Conservation (phyloP, 805 yeast species). For the Jamesozyma jinghongensis region DNA sequence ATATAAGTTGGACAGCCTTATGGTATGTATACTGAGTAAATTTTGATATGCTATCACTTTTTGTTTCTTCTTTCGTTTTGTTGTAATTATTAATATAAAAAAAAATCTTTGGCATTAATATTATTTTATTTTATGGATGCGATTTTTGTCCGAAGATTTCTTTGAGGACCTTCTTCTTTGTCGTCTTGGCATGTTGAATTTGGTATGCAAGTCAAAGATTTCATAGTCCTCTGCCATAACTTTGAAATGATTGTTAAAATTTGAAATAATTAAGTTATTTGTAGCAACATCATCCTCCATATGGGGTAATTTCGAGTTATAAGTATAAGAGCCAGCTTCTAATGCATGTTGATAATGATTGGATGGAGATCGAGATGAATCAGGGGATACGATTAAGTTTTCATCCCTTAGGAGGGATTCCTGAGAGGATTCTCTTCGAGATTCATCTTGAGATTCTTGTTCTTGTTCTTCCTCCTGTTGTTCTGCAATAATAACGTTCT, state of each 20-base stretch:
- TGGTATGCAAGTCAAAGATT: slow-evolving; percentile 16
- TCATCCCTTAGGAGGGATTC: slow-evolving; percentile 2
- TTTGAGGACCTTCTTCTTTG: neutral
- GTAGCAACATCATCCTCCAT: neutral
- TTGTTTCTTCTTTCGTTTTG: too few relatives aligned
- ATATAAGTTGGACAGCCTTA: too few relatives aligned
- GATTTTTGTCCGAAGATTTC: neutral
- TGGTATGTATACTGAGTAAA: too few relatives aligned
- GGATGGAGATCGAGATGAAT: slow-evolving; percentile 7
- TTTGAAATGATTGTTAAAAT: slow-evolving; percentile 24
- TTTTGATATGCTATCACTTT: too few relatives aligned
- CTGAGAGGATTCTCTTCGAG: slow-evolving; percentile 2
- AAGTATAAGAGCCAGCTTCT: neutral
- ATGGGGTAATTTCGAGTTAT: neutral
- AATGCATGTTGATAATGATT: neutral
- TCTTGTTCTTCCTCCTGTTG: neutral
- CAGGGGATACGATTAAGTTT: slow-evolving; percentile 2
- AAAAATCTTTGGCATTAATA: too few relatives aligned
- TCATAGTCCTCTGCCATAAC: slow-evolving; percentile 25
- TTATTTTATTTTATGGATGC: slow-evolving; percentile 1
- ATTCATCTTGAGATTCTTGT: neutral
- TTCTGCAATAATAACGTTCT: neutral
- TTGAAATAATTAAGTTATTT: slow-evolving; percentile 15
- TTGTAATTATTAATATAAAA: too few relatives aligned
- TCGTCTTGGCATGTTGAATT: neutral